Percentiles rank a stretch among this genome's conserved stretches.
Conservation (phyloP, 2,329 filamentous ascomycete species). For the Bipolaris gigantea region DNA sequence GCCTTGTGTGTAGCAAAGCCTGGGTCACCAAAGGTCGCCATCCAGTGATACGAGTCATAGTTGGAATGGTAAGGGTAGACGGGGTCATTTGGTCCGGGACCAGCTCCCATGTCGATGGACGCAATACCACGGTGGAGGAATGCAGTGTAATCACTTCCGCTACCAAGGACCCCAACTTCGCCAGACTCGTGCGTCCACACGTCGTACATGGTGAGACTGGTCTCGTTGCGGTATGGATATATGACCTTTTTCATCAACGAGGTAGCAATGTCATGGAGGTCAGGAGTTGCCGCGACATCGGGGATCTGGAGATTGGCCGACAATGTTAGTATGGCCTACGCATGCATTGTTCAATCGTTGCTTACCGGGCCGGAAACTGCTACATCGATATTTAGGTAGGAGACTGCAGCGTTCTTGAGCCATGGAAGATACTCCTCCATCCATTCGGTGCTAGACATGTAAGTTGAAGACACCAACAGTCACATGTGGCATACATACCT, state of each 20-base stretch:
- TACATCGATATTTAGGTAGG: constrained; percentile 57
- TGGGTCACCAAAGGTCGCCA: constrained; percentile 55
- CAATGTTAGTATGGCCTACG: constrained; percentile 17
- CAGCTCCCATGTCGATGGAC: constrained; percentile 49
- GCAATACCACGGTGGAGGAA: constrained; percentile 52
- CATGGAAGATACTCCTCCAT: constrained; percentile 55
- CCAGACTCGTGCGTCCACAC: constrained; percentile 46
- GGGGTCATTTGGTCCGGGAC: constrained; percentile 43
- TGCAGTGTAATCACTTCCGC: constrained; percentile 52
- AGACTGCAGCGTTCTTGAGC: constrained; percentile 49
- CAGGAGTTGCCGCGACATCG: constrained; percentile 45
- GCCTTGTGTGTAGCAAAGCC: constrained; percentile 54
- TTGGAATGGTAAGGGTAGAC: constrained; percentile 54
- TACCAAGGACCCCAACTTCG: constrained; percentile 49
- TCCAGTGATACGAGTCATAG: constrained; percentile 57
- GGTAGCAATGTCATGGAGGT: constrained; percentile 44
- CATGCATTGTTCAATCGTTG: no score
- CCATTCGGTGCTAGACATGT: constrained; percentile 49
- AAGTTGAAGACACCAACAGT: neutral
- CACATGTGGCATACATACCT: constrained; percentile 16
- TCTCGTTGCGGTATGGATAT: constrained; percentile 44
- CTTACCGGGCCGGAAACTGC: constrained; percentile 36
- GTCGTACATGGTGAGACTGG: constrained; percentile 50
- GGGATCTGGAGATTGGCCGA: constrained; percentile 43
- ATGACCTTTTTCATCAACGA: constrained; percentile 48